These are phyloP conservation scores for Zygoascus sp. DNA, from an alignment of 1,139 yeast genomes.

Conservation along the genomic window DNA sequence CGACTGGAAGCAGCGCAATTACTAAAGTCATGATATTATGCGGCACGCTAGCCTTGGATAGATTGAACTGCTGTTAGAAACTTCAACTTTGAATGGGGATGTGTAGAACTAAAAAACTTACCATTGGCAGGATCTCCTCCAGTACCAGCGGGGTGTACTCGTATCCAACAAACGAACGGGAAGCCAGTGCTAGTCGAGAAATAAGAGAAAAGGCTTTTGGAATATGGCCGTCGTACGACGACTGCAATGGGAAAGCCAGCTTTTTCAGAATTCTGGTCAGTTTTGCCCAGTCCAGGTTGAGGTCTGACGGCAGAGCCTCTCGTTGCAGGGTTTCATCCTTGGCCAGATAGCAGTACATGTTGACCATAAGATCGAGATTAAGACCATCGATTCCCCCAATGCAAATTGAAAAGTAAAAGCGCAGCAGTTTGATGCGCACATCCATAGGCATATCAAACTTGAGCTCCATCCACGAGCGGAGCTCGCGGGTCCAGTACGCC, in stretches of 20 bases:
- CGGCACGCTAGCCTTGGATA: slow-evolving; percentile 54
- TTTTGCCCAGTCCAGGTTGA: slow-evolving; percentile 29
- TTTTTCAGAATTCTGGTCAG: slow-evolving; percentile 23
- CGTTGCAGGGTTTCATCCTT: slow-evolving; percentile 26
- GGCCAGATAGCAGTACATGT: slow-evolving; percentile 53
- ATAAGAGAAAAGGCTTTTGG: slow-evolving; percentile 42
- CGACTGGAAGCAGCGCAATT: slow-evolving; percentile 30
- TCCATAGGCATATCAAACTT: slow-evolving; percentile 76
- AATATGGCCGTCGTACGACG: slow-evolving; percentile 25
- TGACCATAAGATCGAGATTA: slow-evolving; percentile 58
- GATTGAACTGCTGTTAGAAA: slow-evolving; percentile 39
- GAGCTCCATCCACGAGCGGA: slow-evolving; percentile 73
- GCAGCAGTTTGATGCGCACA: slow-evolving; percentile 57
- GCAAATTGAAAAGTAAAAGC: slow-evolving; percentile 68
- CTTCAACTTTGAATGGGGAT: neutral
- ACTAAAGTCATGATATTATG: slow-evolving; percentile 47
- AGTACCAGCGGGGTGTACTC: slow-evolving; percentile 35
- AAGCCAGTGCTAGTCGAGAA: slow-evolving; percentile 45
- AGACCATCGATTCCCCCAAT: slow-evolving; percentile 71
- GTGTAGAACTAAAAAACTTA: slow-evolving; percentile 18
- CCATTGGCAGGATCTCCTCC: slow-evolving; percentile 45
- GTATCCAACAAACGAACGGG: slow-evolving; percentile 44
- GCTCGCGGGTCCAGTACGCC: slow-evolving; percentile 85
- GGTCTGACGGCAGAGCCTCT: slow-evolving; percentile 21
- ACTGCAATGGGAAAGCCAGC: slow-evolving; percentile 24